phyloP scores from a whole-genome alignment of 768 basidiomycete genomes.

The Pleurotus ostreatus region DNA sequence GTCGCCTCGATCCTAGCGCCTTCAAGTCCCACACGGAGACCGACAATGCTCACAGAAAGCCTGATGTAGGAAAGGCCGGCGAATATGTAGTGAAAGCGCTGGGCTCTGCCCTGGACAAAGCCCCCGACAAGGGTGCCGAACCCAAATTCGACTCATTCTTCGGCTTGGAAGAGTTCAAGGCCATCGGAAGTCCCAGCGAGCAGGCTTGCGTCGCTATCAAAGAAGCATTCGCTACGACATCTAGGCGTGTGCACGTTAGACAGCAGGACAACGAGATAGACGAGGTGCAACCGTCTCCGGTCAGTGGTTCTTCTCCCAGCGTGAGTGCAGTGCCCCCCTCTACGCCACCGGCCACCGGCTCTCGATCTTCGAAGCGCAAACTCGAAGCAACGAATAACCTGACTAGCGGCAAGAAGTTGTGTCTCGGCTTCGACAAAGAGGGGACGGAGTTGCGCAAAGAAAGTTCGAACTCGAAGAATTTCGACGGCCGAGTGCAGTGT shows the following conservation, averaged over 20 bases:
- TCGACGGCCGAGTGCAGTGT: slow-evolving; percentile 4
- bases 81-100: too few species aligned
- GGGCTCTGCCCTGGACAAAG: not conserved
- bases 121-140: not conserved
- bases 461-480: not conserved
- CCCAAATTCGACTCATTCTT: not conserved
- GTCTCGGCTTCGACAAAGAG: not conserved
- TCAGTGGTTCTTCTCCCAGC: too few species aligned
- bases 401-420: not conserved
- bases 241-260: not conserved
- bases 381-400: not conserved
- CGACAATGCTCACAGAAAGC: not conserved
- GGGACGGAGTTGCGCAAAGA: not conserved
- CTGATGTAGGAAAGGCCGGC: not conserved
- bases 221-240: not conserved
- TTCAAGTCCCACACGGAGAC: not conserved
- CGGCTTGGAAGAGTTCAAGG: not conserved
- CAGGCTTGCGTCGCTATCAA: not conserved
- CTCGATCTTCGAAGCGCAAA: not conserved
- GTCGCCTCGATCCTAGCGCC: not conserved
- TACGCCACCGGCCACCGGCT: not conserved
- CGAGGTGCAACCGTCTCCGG: too few species aligned
- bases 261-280: not conserved
- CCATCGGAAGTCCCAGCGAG: not conserved
- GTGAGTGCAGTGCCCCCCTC: not conserved